These are phyloP conservation scores for Gossypium australe DNA, from an alignment of 345 rosid genomes.

Conservation along the genomic window DNA sequence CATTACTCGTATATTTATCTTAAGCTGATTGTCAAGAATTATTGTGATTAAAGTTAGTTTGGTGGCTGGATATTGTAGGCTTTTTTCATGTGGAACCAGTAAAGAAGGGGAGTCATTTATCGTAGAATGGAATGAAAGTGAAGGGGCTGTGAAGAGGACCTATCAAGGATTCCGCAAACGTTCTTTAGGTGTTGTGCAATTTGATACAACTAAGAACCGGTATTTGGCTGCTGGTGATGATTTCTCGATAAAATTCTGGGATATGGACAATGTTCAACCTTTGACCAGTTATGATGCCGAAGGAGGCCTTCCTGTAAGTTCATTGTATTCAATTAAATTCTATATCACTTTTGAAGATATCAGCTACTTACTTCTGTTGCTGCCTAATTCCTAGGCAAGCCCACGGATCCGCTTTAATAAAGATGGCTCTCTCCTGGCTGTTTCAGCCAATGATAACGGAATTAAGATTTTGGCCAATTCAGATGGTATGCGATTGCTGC, in stretches of 20 bases:
- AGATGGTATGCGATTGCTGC: constrained; percentile 65
- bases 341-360: constrained; percentile 2
- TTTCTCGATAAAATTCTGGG: constrained; percentile 85
- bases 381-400: constrained; percentile 49
- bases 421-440: constrained; percentile 86
- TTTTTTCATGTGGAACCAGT: constrained; percentile 88
- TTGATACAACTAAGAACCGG: constrained; percentile 76
- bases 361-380: constrained; percentile 22
- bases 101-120: constrained; percentile 77
- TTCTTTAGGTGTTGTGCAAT: constrained; percentile 78
- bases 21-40: neutral
- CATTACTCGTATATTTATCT: constrained; percentile 9
- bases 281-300: constrained; percentile 77
- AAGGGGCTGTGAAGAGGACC: constrained; percentile 76
- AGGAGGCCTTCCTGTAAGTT: constrained; percentile 67
- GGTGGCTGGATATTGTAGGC: constrained; percentile 36
- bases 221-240: constrained; percentile 91
- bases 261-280: constrained; percentile 76
- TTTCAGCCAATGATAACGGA: constrained; percentile 75
- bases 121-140: constrained; percentile 93
- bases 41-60: neutral
- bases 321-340: neutral
- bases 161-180: constrained; percentile 83
- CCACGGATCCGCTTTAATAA: constrained; percentile 84
- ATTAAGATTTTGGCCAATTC: constrained; percentile 72